Evolutionary conservation across 2,329 filamentous ascomycete species (phyloP), one percentile per base, ranked within the genome.

Genomic region (Keithomyces neogunnii): DNA sequence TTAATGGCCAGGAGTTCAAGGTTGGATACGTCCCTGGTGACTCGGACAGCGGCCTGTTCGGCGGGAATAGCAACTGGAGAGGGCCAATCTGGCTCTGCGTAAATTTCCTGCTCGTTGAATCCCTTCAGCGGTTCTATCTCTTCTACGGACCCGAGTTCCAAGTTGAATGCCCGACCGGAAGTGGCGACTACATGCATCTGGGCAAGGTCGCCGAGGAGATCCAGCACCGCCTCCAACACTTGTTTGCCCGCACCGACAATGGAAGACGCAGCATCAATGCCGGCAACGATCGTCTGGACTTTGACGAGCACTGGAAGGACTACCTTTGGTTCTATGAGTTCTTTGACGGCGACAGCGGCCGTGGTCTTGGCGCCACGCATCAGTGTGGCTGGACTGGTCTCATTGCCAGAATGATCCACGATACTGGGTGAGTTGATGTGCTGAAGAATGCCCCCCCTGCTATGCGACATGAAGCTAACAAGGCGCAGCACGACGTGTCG

Each of bases 11-110:
- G 66, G 79, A 78, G 32, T 97, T 96, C 73, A 81, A 84, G 52
- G 92, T 97, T 40, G 81, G 84, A 60, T 97, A 97, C 63, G 83
- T 97, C 19, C 85, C 93, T 1, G 93, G 92, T n/a, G 92, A 97
- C 65, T 96, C 92, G 0, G 91, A 97, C 71, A 96, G 88, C 62
- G 89, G 89, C 3, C 79, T 97, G 4, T 97, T 97, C 63, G 92
- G 92, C 49, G 92, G 92, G 58, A 97, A 97, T 78, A 96, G 90
- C 68, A 97, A 97, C 70, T 97, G 92, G 92, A 83, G 92, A 71
- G 92, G 87, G 1, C 92, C 93, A 0, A 92, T 96, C 60, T 97
- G 92, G 92, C 78, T 96, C 47, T 93, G 89, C 56, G 90, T 96
- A 71, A 97, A 97, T 70, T 96, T 96, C 72, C 72, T 97, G 49